These are phyloP conservation scores for Coprinellus micaceus DNA, from an alignment of 768 basidiomycete genomes.

Conservation along the genomic window DNA sequence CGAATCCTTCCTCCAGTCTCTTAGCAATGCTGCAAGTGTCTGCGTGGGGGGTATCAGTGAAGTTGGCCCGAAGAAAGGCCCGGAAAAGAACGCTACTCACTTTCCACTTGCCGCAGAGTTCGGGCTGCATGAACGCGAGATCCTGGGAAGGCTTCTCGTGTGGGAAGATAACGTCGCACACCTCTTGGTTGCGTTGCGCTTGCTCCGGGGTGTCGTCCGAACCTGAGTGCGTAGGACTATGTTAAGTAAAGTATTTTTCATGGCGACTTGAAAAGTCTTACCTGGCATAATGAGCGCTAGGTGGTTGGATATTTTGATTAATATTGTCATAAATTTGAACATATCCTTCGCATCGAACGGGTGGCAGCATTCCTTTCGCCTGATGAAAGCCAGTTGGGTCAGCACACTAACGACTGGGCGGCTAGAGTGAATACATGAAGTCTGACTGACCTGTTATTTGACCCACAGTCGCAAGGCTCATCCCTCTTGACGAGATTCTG, in stretches of 20 bases:
- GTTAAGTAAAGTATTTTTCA: too few relatives aligned
- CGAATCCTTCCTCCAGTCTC: slow-evolving; percentile 58
- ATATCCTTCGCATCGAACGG: slow-evolving; percentile 57
- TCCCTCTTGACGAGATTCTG: slow-evolving; percentile 72
- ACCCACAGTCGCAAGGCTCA: slow-evolving; percentile 70
- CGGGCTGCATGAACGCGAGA: slow-evolving; percentile 57
- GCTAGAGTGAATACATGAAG: background rate
- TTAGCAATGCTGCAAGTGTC: slow-evolving; percentile 66
- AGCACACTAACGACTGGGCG: background rate
- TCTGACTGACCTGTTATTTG: slow-evolving; percentile 45
- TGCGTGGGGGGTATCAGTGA: slow-evolving; percentile 22
- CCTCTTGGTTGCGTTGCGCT: slow-evolving; percentile 51
- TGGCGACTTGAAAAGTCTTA: slow-evolving; percentile 28
- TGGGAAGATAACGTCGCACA: slow-evolving; percentile 62
- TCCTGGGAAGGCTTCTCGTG: too few relatives aligned
- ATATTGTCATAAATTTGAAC: slow-evolving; percentile 74
- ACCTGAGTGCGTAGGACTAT: slow-evolving; percentile 47
- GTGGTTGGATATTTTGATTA: slow-evolving; percentile 88
- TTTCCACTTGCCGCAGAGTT: slow-evolving; percentile 83
- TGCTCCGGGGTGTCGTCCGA: slow-evolving; percentile 68
- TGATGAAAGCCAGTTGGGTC: slow-evolving; percentile 12
- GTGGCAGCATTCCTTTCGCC: slow-evolving; percentile 42
- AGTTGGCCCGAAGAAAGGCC: background rate
- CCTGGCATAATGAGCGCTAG: slow-evolving; percentile 82
- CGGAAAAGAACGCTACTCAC: slow-evolving; percentile 38